phyloP scores from a whole-genome alignment of 805 yeast genomes.

The Kregervanrija fluxuum region DNA sequence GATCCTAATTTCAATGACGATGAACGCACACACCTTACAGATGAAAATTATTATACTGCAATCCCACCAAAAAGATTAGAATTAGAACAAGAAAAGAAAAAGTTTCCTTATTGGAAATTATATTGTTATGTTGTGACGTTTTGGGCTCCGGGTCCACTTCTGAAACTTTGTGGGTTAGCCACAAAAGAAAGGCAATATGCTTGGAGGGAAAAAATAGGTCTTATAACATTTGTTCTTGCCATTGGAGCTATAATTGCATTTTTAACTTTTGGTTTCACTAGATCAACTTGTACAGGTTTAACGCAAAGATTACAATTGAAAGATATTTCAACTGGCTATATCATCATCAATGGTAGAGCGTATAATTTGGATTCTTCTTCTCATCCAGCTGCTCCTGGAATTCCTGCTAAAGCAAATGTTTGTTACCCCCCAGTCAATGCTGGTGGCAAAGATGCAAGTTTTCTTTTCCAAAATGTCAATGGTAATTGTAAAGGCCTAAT shows the following conservation, averaged over 20 bases:
- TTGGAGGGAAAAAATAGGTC: slow-evolving; percentile 93
- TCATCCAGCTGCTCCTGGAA: slow-evolving; percentile 82
- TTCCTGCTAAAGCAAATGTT: slow-evolving; percentile 59
- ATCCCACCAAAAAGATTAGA: slow-evolving; percentile 18
- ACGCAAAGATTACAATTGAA: slow-evolving; percentile 48
- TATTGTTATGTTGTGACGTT: slow-evolving; percentile 79
- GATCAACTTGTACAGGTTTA: slow-evolving; percentile 59
- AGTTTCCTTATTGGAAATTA: slow-evolving; percentile 57
- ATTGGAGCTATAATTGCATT: slow-evolving; percentile 77
- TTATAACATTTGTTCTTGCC: slow-evolving; percentile 64
- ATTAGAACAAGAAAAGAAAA: slow-evolving; percentile 15
- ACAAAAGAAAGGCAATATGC: slow-evolving; percentile 83
- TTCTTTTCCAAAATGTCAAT: slow-evolving; percentile 85
- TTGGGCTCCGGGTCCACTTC: slow-evolving; percentile 82
- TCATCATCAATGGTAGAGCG: slow-evolving; percentile 78
- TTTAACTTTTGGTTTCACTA: slow-evolving; percentile 85
- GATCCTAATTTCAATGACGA: slow-evolving; percentile 8
- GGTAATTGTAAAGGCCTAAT: slow-evolving; percentile 82
- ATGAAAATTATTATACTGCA: slow-evolving; percentile 11
- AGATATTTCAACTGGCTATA: slow-evolving; percentile 50
- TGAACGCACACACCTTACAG: slow-evolving; percentile 22
- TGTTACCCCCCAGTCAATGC: slow-evolving; percentile 82
- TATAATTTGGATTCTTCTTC: slow-evolving; percentile 59
- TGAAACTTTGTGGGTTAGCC: slow-evolving; percentile 67
- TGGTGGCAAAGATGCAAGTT: slow-evolving; percentile 80